phyloP scores from a whole-genome alignment of 2,329 filamentous ascomycete genomes.

The Cordyceps fumosorosea region DNA sequence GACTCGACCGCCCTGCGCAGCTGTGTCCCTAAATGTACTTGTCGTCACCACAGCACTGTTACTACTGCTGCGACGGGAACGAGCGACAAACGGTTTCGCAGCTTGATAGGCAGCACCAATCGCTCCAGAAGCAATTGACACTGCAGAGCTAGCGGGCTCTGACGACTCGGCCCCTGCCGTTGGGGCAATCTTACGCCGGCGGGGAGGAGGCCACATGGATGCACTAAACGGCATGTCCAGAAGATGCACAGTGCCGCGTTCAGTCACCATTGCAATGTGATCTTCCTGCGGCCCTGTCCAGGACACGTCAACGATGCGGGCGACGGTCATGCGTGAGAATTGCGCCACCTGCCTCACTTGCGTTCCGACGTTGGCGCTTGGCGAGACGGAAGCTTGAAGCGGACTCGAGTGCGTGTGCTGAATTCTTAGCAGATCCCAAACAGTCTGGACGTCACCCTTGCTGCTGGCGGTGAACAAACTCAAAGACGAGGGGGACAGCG shows the following conservation, averaged over 20 bases:
- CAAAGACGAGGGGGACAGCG: conserved; percentile 67
- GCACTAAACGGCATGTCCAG: conserved; percentile 78
- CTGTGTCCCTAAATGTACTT: conserved; percentile 49
- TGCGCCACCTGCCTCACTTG: conserved; percentile 78
- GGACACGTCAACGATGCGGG: conserved; percentile 80
- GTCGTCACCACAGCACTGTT: conserved; percentile 28
- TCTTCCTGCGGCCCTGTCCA: conserved; percentile 82
- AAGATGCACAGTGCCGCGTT: conserved; percentile 91
- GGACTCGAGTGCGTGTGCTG: conserved; percentile 57
- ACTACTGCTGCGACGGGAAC: conserved; percentile 46
- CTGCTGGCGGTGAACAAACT: conserved; percentile 72
- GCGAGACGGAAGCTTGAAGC: conserved; percentile 42
- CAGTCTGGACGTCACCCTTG: conserved; percentile 75
- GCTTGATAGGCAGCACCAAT: conserved; percentile 64
- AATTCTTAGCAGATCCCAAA: conserved; percentile 70
- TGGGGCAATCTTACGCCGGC: conserved; percentile 39
- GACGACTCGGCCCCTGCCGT: conserved; percentile 41
- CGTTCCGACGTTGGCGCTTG: conserved; percentile 41
- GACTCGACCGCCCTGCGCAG: conserved; percentile 63
- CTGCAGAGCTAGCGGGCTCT: conserved; percentile 47
- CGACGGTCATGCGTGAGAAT: conserved; percentile 86
- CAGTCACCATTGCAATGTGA: conserved; percentile 80
- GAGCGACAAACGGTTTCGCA: conserved; percentile 52
- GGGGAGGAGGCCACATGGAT: conserved; percentile 79
- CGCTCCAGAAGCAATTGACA: conserved; percentile 64